Evolutionary conservation across 495 filamentous ascomycete genomes (phyloP).

Genomic region (Trichoderma orchidacearum): DNA sequence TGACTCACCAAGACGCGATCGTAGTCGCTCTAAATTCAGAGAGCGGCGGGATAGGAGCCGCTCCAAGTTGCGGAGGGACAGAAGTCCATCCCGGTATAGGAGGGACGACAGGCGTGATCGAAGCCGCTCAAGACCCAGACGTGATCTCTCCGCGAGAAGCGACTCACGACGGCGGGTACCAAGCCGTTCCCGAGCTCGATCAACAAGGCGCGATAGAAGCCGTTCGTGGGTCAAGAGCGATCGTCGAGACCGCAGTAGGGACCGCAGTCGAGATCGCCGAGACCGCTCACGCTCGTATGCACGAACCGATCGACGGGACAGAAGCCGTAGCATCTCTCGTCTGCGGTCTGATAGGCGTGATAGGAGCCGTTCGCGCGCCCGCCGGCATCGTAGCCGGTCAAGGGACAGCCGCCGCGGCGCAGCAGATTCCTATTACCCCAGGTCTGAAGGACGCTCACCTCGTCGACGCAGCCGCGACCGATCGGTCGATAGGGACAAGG

Average conservation of each 20-base stretch:
- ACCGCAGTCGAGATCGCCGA: constrained; percentile 8
- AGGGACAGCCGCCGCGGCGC: not conserved
- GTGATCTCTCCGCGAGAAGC: constrained; percentile 25
- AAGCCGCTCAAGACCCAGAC: constrained; percentile 11
- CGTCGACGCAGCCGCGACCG: constrained; percentile 11
- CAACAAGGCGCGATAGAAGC: constrained; percentile 19
- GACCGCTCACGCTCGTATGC: constrained; percentile 14
- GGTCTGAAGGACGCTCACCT: constrained; percentile 12
- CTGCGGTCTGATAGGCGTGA: constrained; percentile 11
- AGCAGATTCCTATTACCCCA: constrained; percentile 2
- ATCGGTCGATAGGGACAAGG: not conserved
- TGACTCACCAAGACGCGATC: constrained; percentile 10
- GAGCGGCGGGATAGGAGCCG: constrained; percentile 16
- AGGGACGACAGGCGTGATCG: constrained; percentile 8
- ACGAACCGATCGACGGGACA: constrained; percentile 10
- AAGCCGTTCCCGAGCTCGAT: constrained; percentile 18
- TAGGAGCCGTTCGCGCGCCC: constrained; percentile 9
- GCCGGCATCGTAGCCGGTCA: constrained; percentile 19
- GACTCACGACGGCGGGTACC: constrained; percentile 19
- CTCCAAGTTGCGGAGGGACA: constrained; percentile 12
- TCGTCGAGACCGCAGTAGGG: constrained; percentile 13
- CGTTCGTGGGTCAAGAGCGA: constrained; percentile 17
- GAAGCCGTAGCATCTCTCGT: constrained; percentile 8
- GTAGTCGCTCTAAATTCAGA: not conserved
- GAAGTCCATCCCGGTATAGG: constrained; percentile 10